Base-by-base conservation (phyloP, 1,284 basidiomycete species). In the Neolentinus lepideus region DNA sequence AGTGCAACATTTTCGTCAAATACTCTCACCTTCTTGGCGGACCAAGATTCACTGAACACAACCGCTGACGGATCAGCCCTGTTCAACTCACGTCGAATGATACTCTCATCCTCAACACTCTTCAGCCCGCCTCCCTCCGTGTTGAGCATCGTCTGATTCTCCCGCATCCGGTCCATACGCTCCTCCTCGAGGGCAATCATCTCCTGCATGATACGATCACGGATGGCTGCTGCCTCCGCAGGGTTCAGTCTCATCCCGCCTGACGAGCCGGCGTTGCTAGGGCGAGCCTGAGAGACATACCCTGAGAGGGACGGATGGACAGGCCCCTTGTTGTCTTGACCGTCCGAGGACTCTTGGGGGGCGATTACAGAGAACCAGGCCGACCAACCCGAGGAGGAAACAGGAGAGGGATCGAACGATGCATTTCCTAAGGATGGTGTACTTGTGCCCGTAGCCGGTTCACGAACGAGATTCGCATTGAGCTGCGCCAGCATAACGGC, bases 401-500 rank as follows among this genome's bases (percentile, higher is more conserved):
- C 60, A 38, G 68, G 62, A 19, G 63, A 64, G 38, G 38, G 38
- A 8, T 43, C 38, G n/a, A 43, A 16, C 6, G 38, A 16, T n/a
- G 38, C 19, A 21, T 16, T 43, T n/a, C 38, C 38, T 21, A 43
- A n/a, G 11, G 69, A 70, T 2, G 77, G 69, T 24, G 64, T 62
- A 19, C 74, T 56, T 36, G 75, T 51, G 14, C 75, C 56, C 9
- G 70, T 69, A 0, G 69, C 59, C 24, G 74, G 69, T 57, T 84
- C 83, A 53, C 84, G 80, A 12, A 83, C 75, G 51, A 91, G 76
- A 58, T 84, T 94, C 0, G 92, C 86, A 63, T 95, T 98, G 46
- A 99, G 81, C 72, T 99, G 96, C 1, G 96, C 90, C 22, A 99
- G 84, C 96, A 99, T 98, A 63, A 99, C 88, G 2, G 97, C 96